These are phyloP conservation scores for Termitomyces sp. DNA, from an alignment of 768 basidiomycete species.

Conservation along the genomic window DNA sequence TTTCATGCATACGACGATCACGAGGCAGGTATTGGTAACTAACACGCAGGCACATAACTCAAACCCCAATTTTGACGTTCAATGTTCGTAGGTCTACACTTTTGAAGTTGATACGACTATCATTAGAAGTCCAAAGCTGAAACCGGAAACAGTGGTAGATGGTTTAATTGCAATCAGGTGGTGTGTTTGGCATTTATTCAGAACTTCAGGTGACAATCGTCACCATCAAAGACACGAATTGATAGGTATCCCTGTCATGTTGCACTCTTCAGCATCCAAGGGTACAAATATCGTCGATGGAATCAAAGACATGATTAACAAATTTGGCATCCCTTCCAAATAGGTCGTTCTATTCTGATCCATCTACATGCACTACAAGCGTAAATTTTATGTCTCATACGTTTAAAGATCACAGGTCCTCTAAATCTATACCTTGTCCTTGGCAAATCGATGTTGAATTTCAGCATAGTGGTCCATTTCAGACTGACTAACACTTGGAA, in stretches of 20 bases:
- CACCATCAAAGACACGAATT: slow-evolving; percentile 36
- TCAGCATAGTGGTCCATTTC: slow-evolving; percentile 83
- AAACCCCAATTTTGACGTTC: slow-evolving; percentile 40
- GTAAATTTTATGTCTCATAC: background rate
- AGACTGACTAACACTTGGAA: slow-evolving; percentile 77
- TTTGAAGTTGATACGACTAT: slow-evolving; percentile 66
- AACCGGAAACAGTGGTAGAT: slow-evolving; percentile 56
- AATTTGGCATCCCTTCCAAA: slow-evolving; percentile 47
- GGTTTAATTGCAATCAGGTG: slow-evolving; percentile 54
- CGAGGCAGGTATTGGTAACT: slow-evolving; percentile 34
- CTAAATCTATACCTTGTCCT: slow-evolving; percentile 5
- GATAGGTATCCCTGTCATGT: slow-evolving; percentile 40
- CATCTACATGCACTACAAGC: background rate
- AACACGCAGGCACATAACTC: slow-evolving; percentile 31
- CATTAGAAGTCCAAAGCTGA: slow-evolving; percentile 41
- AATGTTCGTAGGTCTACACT: slow-evolving; percentile 48
- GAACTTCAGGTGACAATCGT: background rate
- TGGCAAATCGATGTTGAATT: slow-evolving; percentile 68
- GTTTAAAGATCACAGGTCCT: background rate
- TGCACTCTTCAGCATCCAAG: slow-evolving; percentile 36
- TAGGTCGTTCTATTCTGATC: slow-evolving; percentile 45
- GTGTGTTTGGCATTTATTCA: background rate
- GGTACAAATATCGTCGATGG: slow-evolving; percentile 41
- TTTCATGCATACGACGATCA: slow-evolving; percentile 73
- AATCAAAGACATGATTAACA: slow-evolving; percentile 50